Evolutionary conservation across 495 filamentous ascomycete species (phyloP).

Genomic region (Penicillium canescens): DNA sequence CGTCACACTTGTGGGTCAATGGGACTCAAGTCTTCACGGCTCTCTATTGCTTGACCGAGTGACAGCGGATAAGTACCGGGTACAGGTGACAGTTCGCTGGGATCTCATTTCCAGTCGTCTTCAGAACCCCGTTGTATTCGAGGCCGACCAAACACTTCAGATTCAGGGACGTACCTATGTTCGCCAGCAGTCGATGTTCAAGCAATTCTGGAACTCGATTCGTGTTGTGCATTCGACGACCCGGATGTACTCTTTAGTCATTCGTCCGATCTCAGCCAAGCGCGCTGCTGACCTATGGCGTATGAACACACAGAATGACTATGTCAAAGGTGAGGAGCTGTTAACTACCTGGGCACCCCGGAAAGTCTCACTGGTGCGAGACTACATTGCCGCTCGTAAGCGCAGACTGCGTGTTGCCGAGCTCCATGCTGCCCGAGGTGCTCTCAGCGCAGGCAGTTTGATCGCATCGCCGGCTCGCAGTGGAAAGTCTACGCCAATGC

Average conservation of each 20-base stretch:
- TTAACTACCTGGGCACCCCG: conserved; percentile 83
- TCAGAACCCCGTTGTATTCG: conserved; percentile 80
- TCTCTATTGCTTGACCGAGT: conserved; percentile 87
- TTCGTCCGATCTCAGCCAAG: conserved; percentile 87
- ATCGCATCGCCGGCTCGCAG: conserved; percentile 35
- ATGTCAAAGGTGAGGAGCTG: conserved; percentile 91
- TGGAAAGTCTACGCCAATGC: conserved; percentile 41
- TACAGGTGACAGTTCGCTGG: conserved; percentile 85
- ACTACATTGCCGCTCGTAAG: conserved; percentile 72
- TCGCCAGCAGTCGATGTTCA: conserved; percentile 81
- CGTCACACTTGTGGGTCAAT: conserved; percentile 82
- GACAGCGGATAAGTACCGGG: conserved; percentile 85
- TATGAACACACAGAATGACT: conserved; percentile 92
- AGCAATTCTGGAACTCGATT: conserved; percentile 79
- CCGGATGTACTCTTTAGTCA: conserved; percentile 78
- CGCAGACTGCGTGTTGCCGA: conserved; percentile 71
- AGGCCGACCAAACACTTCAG: conserved; percentile 75
- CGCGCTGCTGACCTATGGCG: conserved; percentile 92
- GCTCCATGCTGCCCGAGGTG: conserved; percentile 73
- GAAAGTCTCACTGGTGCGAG: conserved; percentile 81
- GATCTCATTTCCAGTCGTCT: conserved; percentile 78
- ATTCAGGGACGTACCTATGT: conserved; percentile 83
- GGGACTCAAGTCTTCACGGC: conserved; percentile 92
- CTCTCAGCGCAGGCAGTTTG: conserved; percentile 54
- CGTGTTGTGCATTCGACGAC: conserved; percentile 85